These are phyloP conservation scores for Noccaea bulbosa DNA, from an alignment of 345 rosid species.

Conservation along the genomic window DNA sequence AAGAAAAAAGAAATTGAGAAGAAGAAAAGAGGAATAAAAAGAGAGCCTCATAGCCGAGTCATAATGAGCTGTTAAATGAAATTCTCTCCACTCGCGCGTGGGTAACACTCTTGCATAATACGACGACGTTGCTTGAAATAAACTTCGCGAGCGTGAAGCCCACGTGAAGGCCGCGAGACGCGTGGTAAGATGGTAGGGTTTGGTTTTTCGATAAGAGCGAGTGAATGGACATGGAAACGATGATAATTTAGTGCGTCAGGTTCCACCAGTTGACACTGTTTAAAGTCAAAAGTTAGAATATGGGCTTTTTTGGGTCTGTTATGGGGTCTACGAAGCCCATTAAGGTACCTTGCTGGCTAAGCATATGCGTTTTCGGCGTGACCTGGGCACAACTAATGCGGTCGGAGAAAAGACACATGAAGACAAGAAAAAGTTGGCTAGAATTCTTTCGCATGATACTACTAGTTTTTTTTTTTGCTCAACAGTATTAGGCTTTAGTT, in stretches of 20 bases:
- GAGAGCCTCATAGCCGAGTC: conserved; percentile 14
- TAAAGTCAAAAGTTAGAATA: conserved; percentile 18
- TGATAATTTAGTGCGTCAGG: conserved; percentile 25
- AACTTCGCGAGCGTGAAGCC: not conserved
- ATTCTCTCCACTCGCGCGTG: conserved; percentile 38
- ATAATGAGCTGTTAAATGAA: conserved; percentile 40
- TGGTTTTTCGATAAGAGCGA: conserved; percentile 30
- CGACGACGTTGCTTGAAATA: conserved; percentile 2
- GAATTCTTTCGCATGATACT: conserved; percentile 19
- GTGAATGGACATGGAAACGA: conserved; percentile 17
- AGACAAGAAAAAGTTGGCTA: conserved; percentile 32
- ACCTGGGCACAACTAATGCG: conserved; percentile 44
- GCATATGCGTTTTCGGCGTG: conserved; percentile 45
- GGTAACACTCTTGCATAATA: rapidly evolving
- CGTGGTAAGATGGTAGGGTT: conserved; percentile 25
- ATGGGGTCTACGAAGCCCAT: conserved; percentile 30
- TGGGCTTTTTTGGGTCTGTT: conserved; percentile 13
- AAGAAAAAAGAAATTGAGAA: conserved; percentile 20
- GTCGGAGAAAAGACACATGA: conserved; percentile 36
- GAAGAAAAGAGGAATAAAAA: conserved; percentile 24
- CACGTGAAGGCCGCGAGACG: conserved; percentile 4
- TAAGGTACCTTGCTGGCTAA: conserved; percentile 38
- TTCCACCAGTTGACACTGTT: conserved; percentile 31
- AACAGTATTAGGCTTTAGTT: not conserved
- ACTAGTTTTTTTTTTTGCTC: not conserved